Conservation (phyloP, 2,329 filamentous ascomycete species). For the Arthrocladium fulminans region DNA sequence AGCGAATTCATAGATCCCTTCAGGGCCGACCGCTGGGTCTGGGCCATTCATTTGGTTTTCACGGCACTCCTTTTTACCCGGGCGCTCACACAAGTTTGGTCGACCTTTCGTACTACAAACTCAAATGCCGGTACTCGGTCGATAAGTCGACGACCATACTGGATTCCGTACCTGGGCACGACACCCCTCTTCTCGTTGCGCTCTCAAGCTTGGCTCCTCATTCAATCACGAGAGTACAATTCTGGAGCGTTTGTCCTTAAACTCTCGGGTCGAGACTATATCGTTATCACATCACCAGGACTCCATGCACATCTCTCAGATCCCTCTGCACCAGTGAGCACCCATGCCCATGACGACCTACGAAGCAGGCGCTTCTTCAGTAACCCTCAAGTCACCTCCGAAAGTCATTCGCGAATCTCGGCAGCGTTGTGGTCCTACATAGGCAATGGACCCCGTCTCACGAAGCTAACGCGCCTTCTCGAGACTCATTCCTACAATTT, state of each 20-base stretch:
- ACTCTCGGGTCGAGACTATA: slow-evolving; percentile 7
- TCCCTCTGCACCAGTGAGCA: neutral
- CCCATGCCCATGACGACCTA: neutral
- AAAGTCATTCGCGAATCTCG: neutral
- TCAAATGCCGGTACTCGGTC: slow-evolving; percentile 6
- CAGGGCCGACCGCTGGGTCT: neutral
- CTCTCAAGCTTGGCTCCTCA: slow-evolving; percentile 9
- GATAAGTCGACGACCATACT: slow-evolving; percentile 48
- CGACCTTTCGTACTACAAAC: neutral
- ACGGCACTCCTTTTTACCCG: neutral
- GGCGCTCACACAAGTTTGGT: neutral
- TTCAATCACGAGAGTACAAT: slow-evolving; percentile 15
- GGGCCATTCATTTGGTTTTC: neutral
- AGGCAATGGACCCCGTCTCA: neutral
- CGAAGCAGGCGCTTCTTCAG: slow-evolving; percentile 1
- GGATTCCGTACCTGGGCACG: slow-evolving; percentile 51
- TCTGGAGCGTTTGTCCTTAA: slow-evolving; percentile 12
- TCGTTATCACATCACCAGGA: neutral
- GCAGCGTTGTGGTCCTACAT: neutral
- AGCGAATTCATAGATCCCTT: neutral
- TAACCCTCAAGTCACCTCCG: neutral
- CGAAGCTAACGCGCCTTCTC: slow-evolving; percentile 17
- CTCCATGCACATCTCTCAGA: neutral
- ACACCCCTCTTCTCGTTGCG: slow-evolving; percentile 35
- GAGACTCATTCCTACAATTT: slow-evolving; percentile 41